Evolutionary conservation across 2,329 filamentous ascomycete genomes (phyloP), one percentile per base, ranked within the genome.

Genomic region (Aureobasidium pullulans): DNA sequence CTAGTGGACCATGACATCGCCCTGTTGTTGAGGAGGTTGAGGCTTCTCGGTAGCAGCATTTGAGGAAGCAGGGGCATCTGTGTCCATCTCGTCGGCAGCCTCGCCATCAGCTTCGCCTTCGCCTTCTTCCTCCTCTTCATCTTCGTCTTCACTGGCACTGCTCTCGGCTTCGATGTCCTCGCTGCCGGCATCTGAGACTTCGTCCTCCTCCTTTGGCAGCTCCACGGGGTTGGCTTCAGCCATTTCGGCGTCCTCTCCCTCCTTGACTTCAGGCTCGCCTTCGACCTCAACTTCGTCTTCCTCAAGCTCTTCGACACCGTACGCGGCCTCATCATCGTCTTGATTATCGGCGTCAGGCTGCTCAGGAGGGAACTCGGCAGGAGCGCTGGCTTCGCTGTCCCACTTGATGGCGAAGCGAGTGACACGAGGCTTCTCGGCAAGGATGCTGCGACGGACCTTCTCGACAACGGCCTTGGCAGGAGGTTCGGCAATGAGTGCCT

Each of bases 351-450:
- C 94, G 73, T 99, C 94, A 43, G 94, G 94, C 77, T 99, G 94
- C 73, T 99, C 94, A 62, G 94, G 95, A 32, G 94, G 94, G 73
- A 90, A 99, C 76, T 99, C 93, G 64, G 94, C 86, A 2, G 94
- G 94, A 32, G 94, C 94, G 72, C 91, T 94, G 65, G 92, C 93
- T 70, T 99, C 94, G n/a, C 90, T 94, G 71, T 99, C 94, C 94
- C 94, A 99, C 78, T 99, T 99, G 77, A 99, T 99, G 46, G 92
- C 91, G 71, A 99, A 99, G 64, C 94, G 86, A 32, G 94, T 99
- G 54, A 99, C 94, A 75, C 94, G 85, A 11, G 94, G 94, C 83
- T 99, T 99, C 77, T 97, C 93, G 3, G 92, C 91, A 39, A 99
- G 83, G 53, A 99, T 89, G 71, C 95, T 96, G 67, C 95, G 87